phyloP scores from a whole-genome alignment of 2,329 filamentous ascomycete species.

The Curvularia hawaiiensis region DNA sequence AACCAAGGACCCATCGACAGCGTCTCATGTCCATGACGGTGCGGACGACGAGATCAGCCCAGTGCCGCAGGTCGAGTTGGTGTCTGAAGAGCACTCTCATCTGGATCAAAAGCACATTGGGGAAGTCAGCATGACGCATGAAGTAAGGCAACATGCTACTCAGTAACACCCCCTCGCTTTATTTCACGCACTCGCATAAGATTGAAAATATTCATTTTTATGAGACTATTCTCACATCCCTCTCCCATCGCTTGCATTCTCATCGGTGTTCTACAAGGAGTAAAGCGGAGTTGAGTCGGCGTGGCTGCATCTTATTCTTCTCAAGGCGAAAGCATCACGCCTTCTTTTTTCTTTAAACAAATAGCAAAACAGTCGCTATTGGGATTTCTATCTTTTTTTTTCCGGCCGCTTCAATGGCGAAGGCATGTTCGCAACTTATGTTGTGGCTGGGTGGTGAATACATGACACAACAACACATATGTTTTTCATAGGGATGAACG shows the following conservation, averaged over 20 bases:
- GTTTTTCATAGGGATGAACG: no score
- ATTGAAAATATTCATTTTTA: not conserved
- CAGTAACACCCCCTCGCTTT: conserved; percentile 23
- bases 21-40: conserved; percentile 9
- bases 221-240: not conserved
- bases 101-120: conserved; percentile 44
- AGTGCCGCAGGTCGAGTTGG: conserved; percentile 30
- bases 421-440: no score
- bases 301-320: conserved; percentile 8
- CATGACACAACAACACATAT: not conserved
- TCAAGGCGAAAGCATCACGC: not conserved
- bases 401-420: not conserved
- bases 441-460: not conserved
- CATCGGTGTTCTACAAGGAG: conserved; percentile 24
- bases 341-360: not conserved
- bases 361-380: conserved; percentile 17
- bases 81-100: conserved; percentile 24
- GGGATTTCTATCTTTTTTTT: not conserved
- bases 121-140: conserved; percentile 38
- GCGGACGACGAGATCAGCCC: conserved; percentile 36
- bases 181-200: not conserved
- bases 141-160: conserved; percentile 36
- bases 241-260: conserved; percentile 11
- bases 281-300: conserved; percentile 5
- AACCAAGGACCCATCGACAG: conserved; percentile 10